A percentile compares a stretch with the other conserved stretches of the same genome.
These are phyloP conservation scores for Avicennia marina DNA, from an alignment of 257 asterid species.

Conservation along the genomic window DNA sequence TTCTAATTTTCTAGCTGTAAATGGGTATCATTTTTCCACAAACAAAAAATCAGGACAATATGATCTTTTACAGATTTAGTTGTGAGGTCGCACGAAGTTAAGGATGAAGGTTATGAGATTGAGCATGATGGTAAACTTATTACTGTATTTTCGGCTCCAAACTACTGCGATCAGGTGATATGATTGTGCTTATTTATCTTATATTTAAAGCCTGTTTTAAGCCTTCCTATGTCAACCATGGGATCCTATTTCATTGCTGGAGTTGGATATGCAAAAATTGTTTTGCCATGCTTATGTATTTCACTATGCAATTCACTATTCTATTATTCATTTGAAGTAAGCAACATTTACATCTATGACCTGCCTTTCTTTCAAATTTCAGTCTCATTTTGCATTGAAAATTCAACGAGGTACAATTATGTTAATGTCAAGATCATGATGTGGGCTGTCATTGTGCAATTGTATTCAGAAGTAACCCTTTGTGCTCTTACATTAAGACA, in stretches of 20 bases:
- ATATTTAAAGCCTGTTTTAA: slow-evolving; percentile 11
- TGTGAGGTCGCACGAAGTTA: slow-evolving; percentile 99
- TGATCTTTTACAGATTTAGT: slow-evolving; percentile 62
- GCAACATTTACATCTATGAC: too few species aligned
- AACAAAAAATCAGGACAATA: not conserved
- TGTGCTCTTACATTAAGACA: too few species aligned
- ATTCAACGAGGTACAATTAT: too few species aligned
- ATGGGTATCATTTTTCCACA: not conserved
- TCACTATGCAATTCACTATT: not conserved
- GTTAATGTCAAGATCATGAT: too few species aligned
- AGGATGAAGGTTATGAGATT: slow-evolving; percentile 96
- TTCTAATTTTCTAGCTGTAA: not conserved
- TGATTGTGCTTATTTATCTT: slow-evolving; percentile 8
- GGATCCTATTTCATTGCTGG: not conserved
- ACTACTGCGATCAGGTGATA: slow-evolving; percentile 95
- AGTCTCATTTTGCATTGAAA: too few species aligned
- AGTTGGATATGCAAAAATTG: slow-evolving; percentile 1
- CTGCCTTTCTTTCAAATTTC: too few species aligned
- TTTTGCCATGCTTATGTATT: too few species aligned
- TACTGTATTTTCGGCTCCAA: slow-evolving; percentile 97
- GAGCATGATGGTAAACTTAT: slow-evolving; percentile 98
- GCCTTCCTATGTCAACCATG: not conserved
- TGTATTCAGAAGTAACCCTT: too few species aligned
- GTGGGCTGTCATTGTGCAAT: too few species aligned
- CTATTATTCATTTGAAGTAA: not conserved